Evolutionary conservation across 768 basidiomycete species (phyloP).

Genomic region (Suillus sp.): DNA sequence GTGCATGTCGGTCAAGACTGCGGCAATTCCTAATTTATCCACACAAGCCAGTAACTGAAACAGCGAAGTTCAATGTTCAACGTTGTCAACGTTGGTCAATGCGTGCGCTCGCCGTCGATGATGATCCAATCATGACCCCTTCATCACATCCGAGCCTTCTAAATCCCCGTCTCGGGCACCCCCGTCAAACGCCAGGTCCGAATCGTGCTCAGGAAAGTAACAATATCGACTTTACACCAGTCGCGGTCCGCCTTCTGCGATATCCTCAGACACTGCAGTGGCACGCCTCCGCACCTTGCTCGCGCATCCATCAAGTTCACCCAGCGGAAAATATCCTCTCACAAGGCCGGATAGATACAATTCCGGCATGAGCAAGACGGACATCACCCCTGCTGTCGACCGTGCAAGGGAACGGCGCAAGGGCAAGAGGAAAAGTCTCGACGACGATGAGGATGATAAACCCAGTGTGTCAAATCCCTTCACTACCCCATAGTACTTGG

Average conservation of each 20-base stretch:
- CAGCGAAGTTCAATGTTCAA: neutral
- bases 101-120: conserved; percentile 2
- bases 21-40: neutral
- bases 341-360: conserved; percentile 49
- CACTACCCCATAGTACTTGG: conserved; percentile 13
- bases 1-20: too few species aligned
- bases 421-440: conserved; percentile 58
- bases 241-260: conserved; percentile 20
- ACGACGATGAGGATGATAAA: conserved; percentile 67
- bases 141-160: conserved; percentile 15
- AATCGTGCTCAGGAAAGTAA: conserved; percentile 10
- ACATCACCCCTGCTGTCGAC: conserved; percentile 48
- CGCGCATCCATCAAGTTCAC: conserved; percentile 47
- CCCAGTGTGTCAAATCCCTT: conserved; percentile 43
- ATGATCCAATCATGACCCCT: conserved; percentile 14
- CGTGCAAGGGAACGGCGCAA: conserved; percentile 45
- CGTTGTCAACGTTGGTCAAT: conserved; percentile 4
- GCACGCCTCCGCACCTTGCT: conserved; percentile 65
- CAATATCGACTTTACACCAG: conserved; percentile 21
- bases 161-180: conserved; percentile 23
- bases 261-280: conserved; percentile 49
- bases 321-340: conserved; percentile 32
- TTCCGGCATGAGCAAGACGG: conserved; percentile 59
- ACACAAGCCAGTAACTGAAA: neutral
- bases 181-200: conserved; percentile 24